Base-by-base conservation (phyloP, 139 green algal species). In the Tetradesmus obliquus region DNA sequence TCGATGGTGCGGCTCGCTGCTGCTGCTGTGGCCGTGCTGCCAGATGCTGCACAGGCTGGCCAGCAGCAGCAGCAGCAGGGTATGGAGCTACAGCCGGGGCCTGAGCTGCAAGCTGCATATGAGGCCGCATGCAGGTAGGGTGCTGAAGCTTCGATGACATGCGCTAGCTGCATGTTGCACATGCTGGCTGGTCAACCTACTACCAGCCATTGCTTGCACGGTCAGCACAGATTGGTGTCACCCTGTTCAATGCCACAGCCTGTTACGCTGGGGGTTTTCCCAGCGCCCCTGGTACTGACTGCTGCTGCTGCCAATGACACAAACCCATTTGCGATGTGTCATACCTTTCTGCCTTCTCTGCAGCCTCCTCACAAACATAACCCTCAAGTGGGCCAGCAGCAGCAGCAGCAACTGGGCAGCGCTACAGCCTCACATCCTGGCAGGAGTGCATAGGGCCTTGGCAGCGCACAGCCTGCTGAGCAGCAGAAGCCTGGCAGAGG, bases 21-120 rank as follows among this genome's bases (percentile, higher is more conserved):
- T 54, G 88, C 88, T 55, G 55, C 60, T 22, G 79, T 55, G n/a
- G 88, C 79, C 7, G 76, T 87, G 10, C 79, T 91, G 24, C 88
- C 88, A 10, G 88, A 91, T 10, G 45, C 13, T 87, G 79, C 82
- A 54, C 66, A 76, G 66, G 66, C 66, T 1, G 66, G 66, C 12
- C 74, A 82, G 7, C 74, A 82, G 74, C n/a, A 53, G 74, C 17
- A 57, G 53, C 62, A 82, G 20, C 32, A 62, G 45, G 74, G 87
- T 3, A 54, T 20, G 6, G 79, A 86, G 79, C 60, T 91, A 51
- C 88, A 87, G 24, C 88, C 79, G 2, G 55, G 55, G 1, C 76
- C 79, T 54, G 88, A 91, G 79, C 79, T 87, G 2, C 88, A 91
- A 45, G 58, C 57, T 7, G 58, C 79, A 13, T 91, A 87, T 82